Conservation (phyloP, 23 red algal genomes). For the Gracilaria domingensis region DNA sequence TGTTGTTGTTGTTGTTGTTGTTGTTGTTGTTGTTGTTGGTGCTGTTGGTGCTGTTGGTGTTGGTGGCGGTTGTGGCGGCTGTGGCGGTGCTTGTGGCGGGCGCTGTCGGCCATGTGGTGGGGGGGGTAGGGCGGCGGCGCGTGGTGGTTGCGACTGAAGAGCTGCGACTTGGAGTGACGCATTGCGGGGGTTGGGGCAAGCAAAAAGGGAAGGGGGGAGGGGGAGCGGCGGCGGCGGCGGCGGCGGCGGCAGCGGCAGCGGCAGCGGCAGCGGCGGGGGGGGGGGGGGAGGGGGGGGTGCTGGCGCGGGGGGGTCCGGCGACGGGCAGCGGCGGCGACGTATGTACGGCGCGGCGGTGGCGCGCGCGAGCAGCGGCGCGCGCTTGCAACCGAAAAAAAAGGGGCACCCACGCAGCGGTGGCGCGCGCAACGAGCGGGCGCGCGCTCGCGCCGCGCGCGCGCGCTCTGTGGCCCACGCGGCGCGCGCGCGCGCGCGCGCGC, state of each 20-base stretch:
- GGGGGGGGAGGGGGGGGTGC: background rate
- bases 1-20: constrained; percentile 1
- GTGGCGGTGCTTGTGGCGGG: background rate
- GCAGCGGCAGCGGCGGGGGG: background rate
- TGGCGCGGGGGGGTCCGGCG: background rate
- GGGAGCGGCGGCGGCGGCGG: constrained; percentile 16
- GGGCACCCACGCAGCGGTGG: too few species aligned
- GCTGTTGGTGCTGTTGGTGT: background rate
- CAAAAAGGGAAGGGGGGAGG: background rate
- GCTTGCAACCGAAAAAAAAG: too few species aligned
- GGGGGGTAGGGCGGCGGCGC: background rate
- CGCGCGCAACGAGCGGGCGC: too few species aligned
- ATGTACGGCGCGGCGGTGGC: too few species aligned
- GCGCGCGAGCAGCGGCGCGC: too few species aligned
- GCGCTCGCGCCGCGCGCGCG: background rate
- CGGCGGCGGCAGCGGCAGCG: too few species aligned
- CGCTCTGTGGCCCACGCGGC: background rate
- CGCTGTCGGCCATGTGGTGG: background rate
- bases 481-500: background rate
- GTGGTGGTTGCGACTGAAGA: constrained; percentile 26
- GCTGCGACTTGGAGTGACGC: constrained; percentile 44
- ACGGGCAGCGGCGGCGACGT: too few species aligned
- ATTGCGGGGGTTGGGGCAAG: constrained; percentile 17
- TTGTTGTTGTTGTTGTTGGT: background rate
- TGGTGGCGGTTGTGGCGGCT: constrained; percentile 20